Base-by-base conservation (phyloP, 257 asterid genomes). In the Solanum gandarillasii region DNA sequence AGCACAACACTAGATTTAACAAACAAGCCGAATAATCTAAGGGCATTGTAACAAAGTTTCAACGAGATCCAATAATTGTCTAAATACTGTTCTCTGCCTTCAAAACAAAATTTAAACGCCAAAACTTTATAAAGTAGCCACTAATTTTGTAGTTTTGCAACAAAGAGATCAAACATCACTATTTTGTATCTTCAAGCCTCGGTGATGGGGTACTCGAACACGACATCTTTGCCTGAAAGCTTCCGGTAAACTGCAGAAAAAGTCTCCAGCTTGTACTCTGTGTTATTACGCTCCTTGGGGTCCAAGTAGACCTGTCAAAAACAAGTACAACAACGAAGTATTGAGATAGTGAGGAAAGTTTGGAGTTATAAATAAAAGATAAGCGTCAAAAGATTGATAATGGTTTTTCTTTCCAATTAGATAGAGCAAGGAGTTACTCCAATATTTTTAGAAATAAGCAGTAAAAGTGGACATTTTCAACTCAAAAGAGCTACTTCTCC, bases 201-300 rank as follows among this genome's bases (percentile, higher is more conserved):
- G 0, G 88, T 65, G n/a, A 62, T 5, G 3, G 94, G 94, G 82
- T 86, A 92, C 86, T 92, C 94, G 2, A 92, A 92, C 60, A 89
- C 92, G 34, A 90, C 92, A 52, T 92, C 94, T 88, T 92, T 92
- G 48, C 94, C 94, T 7, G 94, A 90, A 31, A 92, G 94, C 88
- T 90, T 92, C 76, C 91, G 83, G 89, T 92, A 92, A 86, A 92
- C 93, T 23, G 91, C 92, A 73, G 93, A 86, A 73, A 90, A 90
- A 2, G 93, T 91, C 89, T 91, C 93, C 72, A 91, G 90, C 87
- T 91, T 91, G 91, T 91, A 91, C 71, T 91, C 93, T 0, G 93
- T 91, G 86, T 89, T 87, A 72, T 91, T 91, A 41, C 88, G 87
- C 73, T 89, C 92, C 85, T 90, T 91, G 10, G 93, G 92, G 65